Conservation (phyloP, 176 grass and related monocot genomes). For the Triticum dicoccoides region DNA sequence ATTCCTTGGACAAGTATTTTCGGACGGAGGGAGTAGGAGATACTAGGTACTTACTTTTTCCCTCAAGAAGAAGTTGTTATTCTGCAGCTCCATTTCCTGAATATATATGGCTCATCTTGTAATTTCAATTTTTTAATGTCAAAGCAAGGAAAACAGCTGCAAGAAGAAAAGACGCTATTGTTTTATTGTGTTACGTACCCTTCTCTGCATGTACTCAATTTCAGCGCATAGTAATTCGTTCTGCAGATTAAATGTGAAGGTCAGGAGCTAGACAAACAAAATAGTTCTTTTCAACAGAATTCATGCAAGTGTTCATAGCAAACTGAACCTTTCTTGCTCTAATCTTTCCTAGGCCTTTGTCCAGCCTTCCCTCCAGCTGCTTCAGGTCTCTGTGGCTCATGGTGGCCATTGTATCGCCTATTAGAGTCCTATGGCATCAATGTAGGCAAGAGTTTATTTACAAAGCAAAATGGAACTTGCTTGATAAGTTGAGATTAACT, state of each 20-base stretch:
- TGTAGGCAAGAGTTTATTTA: neutral
- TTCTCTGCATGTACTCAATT: conserved; percentile 52
- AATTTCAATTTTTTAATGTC: neutral
- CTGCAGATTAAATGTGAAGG: conserved; percentile 36
- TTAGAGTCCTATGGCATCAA: conserved; percentile 44
- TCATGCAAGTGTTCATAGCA: neutral
- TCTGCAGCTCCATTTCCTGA: conserved; percentile 70
- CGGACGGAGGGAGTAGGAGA: neutral
- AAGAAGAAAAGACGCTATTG: neutral
- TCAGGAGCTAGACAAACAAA: neutral
- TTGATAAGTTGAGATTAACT: neutral
- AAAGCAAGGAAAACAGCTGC: conserved; percentile 5
- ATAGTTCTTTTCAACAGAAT: neutral
- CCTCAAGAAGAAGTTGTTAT: conserved; percentile 62
- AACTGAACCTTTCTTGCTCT: conserved; percentile 75
- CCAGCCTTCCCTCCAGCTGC: conserved; percentile 64
- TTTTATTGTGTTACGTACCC: conserved; percentile 41
- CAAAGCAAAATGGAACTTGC: neutral
- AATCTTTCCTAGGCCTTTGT: conserved; percentile 76
- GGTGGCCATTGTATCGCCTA: conserved; percentile 54
- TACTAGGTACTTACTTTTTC: conserved; percentile 38
- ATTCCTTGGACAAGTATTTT: too few species aligned
- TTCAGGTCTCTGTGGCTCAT: conserved; percentile 59
- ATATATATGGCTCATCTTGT: conserved; percentile 16
- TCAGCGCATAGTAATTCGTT: conserved; percentile 60